Conservation (phyloP, 345 rosid species). For the Heritiera littoralis region DNA sequence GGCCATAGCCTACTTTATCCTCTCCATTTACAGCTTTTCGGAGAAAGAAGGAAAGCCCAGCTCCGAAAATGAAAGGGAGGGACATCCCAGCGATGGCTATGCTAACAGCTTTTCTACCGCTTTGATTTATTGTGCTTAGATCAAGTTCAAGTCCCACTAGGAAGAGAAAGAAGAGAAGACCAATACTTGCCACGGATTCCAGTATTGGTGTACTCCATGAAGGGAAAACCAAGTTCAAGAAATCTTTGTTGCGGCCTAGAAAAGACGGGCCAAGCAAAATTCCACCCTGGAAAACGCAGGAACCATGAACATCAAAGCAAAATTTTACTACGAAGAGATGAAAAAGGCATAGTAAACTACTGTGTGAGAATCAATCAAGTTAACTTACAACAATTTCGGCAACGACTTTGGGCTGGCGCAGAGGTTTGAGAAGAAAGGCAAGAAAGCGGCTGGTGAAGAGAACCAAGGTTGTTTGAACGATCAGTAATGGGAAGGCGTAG, state of each 20-base stretch:
- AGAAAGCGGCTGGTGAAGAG: conserved; percentile 37
- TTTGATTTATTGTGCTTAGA: conserved; percentile 38
- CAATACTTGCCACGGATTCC: conserved; percentile 56
- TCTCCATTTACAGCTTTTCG: neutral
- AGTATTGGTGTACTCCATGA: conserved; percentile 50
- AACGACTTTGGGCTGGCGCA: conserved; percentile 46
- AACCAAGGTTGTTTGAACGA: conserved; percentile 31
- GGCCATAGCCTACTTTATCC: too few species aligned
- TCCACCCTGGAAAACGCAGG: conserved; percentile 37
- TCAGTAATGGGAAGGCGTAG: conserved; percentile 37
- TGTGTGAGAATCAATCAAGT: neutral
- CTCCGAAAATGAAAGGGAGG: conserved; percentile 52
- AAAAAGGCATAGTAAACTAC: neutral
- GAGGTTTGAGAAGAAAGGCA: conserved; percentile 38
- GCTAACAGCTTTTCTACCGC: conserved; percentile 40
- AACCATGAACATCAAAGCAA: neutral
- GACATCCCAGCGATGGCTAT: conserved; percentile 58
- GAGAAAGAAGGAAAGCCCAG: conserved; percentile 44
- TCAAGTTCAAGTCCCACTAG: conserved; percentile 66
- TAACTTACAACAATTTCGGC: conserved; percentile 41
- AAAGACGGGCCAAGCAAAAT: conserved; percentile 59
- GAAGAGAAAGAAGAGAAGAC: conserved; percentile 61
- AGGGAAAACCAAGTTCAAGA: conserved; percentile 46
- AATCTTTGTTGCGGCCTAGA: conserved; percentile 47
- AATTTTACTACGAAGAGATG: neutral